phyloP scores from a whole-genome alignment of 495 filamentous ascomycete genomes.

The Hypoxylon crocopeplum region DNA sequence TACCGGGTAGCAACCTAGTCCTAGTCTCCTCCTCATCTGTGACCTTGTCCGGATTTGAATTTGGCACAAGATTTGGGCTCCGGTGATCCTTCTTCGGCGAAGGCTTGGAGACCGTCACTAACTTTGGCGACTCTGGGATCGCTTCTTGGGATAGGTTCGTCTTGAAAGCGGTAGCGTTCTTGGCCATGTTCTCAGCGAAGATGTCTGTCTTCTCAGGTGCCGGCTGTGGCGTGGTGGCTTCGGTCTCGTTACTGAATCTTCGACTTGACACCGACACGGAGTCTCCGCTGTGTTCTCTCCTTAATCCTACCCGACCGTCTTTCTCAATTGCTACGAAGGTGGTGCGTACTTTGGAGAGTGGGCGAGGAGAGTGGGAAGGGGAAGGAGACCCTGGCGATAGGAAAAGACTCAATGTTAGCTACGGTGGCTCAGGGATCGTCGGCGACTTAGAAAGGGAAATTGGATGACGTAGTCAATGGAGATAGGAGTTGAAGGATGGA shows the following conservation, averaged over 20 bases:
- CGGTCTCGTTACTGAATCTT: conserved; percentile 46
- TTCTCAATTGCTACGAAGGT: conserved; percentile 83
- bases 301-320: conserved; percentile 57
- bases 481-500: conserved; percentile 2
- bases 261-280: conserved; percentile 47
- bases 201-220: conserved; percentile 41
- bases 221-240: conserved; percentile 41
- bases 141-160: conserved; percentile 43
- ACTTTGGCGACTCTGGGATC: conserved; percentile 44
- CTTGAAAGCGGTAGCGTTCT: conserved; percentile 35
- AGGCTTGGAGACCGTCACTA: conserved; percentile 15
- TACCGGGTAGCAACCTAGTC: conserved; percentile 33
- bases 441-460: conserved; percentile 9
- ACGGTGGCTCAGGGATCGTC: conserved; percentile 4
- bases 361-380: conserved; percentile 58
- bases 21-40: conserved; percentile 39
- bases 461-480: conserved; percentile 20
- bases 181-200: conserved; percentile 41
- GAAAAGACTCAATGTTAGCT: conserved; percentile 38
- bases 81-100: conserved; percentile 27
- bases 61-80: conserved; percentile 34
- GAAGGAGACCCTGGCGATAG: conserved; percentile 34
- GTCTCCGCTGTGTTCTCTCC: conserved; percentile 50
- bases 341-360: conserved; percentile 79
- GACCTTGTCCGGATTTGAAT: conserved; percentile 42